Base-by-base conservation (phyloP, 495 filamentous ascomycete species). In the Penicillium maclennaniae region DNA sequence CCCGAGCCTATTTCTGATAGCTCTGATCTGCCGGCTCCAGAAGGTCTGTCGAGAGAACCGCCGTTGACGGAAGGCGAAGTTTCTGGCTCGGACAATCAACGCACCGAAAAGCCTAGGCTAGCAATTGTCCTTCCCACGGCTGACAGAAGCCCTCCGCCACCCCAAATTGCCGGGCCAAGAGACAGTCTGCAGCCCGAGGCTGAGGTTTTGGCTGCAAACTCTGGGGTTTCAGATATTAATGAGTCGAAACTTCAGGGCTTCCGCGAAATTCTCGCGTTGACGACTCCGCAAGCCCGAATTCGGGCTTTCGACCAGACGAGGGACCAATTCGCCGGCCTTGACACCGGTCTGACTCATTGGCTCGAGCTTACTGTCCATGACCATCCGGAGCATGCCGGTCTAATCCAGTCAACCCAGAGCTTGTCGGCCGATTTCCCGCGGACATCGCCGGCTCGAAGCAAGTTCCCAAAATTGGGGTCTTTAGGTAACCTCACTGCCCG, bases 341-440 rank as follows among this genome's bases (percentile, higher is more conserved):
- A 95, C 49, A 85, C 85, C 7, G 90, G 91, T 3, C 69, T 96
- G 10, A 69, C 72, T n/a, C 71, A 85, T 45, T 96, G 91, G 91
- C 69, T 95, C 45, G 54, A 72, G 17, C 56, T 73, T 6, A 82
- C 71, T 0, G 48, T 77, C 10, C 69, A 73, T 10, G 62, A 69
- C 27, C 69, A 81, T 39, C 80, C 83, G 0, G 81, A 86, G 45
- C 69, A 82, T 65, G 53, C 67, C 27, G 71, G 76, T 63, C 49
- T 79, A 40, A 59, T 76, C 14, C 62, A 66, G 40, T 57, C 63
- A 46, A 71, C 65, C 44, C 67, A 64, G 52, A 69, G 61, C 28
- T 56, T 62, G 7, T 54, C 68, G 7, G 55, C 66, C 31, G 59
- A 47, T 6, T 63, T 66, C 38, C 62, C 66, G 45, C 68, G 60